Conservation (phyloP, 352 stramenopile genomes). For the Pythium pectinolyticum region DNA sequence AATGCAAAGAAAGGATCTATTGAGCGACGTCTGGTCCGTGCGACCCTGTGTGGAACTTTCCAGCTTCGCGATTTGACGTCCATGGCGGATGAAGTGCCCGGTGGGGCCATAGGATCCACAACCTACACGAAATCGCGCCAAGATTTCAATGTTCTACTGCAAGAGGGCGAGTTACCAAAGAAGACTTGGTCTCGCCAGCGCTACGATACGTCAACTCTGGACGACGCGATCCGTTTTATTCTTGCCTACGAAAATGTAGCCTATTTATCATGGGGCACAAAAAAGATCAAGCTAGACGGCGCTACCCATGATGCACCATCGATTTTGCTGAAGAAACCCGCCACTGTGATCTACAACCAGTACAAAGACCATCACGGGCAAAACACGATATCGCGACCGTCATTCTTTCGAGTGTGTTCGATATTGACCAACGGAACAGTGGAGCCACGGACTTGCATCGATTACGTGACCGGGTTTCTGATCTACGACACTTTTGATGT, state of each 20-base stretch:
- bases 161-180: background rate
- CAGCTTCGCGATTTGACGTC: background rate
- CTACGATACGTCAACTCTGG: background rate
- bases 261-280: constrained; percentile 14
- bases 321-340: constrained; percentile 7
- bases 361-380: no score
- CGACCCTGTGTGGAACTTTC: constrained; percentile 9
- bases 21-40: background rate
- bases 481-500: constrained; percentile 11
- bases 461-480: constrained; percentile 11
- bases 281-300: constrained; percentile 1
- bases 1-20: constrained; percentile 4
- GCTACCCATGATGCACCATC: constrained; percentile 2
- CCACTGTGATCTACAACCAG: constrained; percentile 4
- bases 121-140: background rate
- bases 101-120: background rate
- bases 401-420: constrained; percentile 6
- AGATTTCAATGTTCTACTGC: background rate
- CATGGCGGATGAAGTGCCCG: background rate
- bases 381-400: background rate
- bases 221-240: background rate
- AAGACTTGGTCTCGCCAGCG: background rate
- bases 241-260: constrained; percentile 9
- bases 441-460: background rate
- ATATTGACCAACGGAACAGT: constrained; percentile 3